Percentiles rank a stretch among this genome's conserved stretches.
These are phyloP conservation scores for Boletus holoroseus DNA, from an alignment of 1,284 basidiomycete species.

Conservation along the genomic window DNA sequence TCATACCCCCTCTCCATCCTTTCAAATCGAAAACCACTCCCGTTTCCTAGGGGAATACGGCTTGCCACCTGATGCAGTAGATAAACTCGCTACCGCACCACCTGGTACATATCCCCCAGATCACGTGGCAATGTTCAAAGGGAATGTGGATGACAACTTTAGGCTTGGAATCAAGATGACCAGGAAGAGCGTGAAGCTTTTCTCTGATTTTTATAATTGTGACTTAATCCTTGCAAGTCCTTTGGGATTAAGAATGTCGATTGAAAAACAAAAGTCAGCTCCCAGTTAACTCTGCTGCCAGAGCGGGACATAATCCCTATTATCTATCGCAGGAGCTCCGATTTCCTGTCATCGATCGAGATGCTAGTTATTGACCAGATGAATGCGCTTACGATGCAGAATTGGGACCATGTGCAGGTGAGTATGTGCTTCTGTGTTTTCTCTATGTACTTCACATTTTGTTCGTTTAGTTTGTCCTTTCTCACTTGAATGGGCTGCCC, in stretches of 20 bases:
- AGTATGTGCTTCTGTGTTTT: not conserved
- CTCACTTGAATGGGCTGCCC: conserved; percentile 82
- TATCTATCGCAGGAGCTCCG: conserved; percentile 56
- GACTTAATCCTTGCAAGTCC: conserved; percentile 95
- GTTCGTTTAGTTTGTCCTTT: conserved; percentile 70
- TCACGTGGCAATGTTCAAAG: conserved; percentile 90
- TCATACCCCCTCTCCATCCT: conserved; percentile 65
- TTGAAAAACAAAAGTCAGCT: conserved; percentile 87
- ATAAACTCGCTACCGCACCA: conserved; percentile 75
- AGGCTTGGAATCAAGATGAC: conserved; percentile 90
- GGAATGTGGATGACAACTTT: conserved; percentile 98
- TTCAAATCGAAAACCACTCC: conserved; percentile 79
- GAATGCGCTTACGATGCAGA: conserved; percentile 95
- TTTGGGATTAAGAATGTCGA: conserved; percentile 83
- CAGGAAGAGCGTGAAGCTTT: conserved; percentile 82
- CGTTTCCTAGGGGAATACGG: conserved; percentile 83
- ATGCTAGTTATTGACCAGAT: conserved; percentile 90
- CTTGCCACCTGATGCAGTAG: conserved; percentile 71
- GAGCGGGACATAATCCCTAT: not conserved
- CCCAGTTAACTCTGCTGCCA: not conserved
- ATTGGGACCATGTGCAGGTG: conserved; percentile 97
- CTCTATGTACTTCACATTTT: not conserved
- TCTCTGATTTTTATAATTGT: conserved; percentile 83
- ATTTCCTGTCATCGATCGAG: conserved; percentile 93
- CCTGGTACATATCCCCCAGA: conserved; percentile 80